Base-by-base conservation (phyloP, 2,329 filamentous ascomycete genomes). In the Lasiodiplodia theobromae region DNA sequence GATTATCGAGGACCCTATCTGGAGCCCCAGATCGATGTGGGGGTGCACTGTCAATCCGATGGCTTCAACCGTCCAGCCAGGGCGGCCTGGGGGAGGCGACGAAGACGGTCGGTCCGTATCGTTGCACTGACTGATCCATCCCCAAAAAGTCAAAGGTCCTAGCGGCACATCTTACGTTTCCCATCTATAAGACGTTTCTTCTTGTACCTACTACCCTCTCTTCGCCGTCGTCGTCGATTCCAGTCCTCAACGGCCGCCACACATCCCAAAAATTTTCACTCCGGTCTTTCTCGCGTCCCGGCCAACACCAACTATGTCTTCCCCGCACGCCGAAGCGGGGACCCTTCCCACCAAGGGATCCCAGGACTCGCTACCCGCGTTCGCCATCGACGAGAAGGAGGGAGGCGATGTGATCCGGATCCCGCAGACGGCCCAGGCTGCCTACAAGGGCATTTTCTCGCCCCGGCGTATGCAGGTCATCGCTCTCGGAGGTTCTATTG, bases 401-500 rank as follows among this genome's bases (percentile, higher is more conserved):
- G 58, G 58, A 8, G 64, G 52, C 23, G 54, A 67, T n/a, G 65
- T 58, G 23, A 47, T 56, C 65, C 38, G 37, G 31, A 52, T 67
- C n/a, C 65, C 65, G 12, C 65, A 58, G 40, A 58, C 65, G 18
- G 53, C 65, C 18, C 65, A 67, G 65, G 53, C 52, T 2, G 65
- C 52, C 38, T 67, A 67, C 65, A 57, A 67, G 65, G 65, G 65
- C 53, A 67, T 67, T n/a, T 67, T 67, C 65, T 67, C 65, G 52
- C 65, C 65, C 14, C 52, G 54, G 11, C 52, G 53, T 16, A 67
- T 67, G 65, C 71, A 74, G 69, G 67, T 73, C 54, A 75, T 75
- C 18, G 71, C 73, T 1, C 64, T 75, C 18, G 77, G 77, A 51
- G 74, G 75, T 3, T 75, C 74, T 40, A 78, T 78, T 66, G 76